Percentiles rank a stretch among this genome's conserved stretches.
Evolutionary conservation across 495 filamentous ascomycete species (phyloP).

Genomic region (Lophiotrema nucula): DNA sequence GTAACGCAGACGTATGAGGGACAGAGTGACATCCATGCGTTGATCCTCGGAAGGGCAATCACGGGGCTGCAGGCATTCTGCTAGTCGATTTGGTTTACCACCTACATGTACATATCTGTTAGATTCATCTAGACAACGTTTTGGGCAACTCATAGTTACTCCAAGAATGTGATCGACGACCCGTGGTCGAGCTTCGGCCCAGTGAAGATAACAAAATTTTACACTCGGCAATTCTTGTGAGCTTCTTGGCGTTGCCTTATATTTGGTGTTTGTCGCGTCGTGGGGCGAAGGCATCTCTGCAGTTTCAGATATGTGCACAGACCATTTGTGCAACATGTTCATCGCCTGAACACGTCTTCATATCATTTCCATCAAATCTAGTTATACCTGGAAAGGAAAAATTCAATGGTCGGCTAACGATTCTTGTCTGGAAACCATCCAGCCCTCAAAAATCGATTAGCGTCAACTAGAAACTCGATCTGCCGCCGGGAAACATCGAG

Average conservation of each 20-base stretch:
- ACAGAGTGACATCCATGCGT: conserved; percentile 87
- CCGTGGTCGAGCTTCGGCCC: too few species aligned
- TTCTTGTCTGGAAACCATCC: background rate
- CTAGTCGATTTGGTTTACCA: too few species aligned
- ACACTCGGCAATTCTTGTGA: too few species aligned
- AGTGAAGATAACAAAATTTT: too few species aligned
- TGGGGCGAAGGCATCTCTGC: background rate
- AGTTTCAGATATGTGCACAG: background rate
- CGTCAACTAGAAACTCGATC: background rate
- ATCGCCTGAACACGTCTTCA: background rate
- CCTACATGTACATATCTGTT: too few species aligned
- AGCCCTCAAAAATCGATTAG: background rate
- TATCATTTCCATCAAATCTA: background rate
- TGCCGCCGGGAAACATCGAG: background rate
- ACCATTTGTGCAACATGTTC: background rate
- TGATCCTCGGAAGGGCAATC: conserved; percentile 70
- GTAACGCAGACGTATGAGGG: conserved; percentile 98
- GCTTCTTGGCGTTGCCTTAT: too few species aligned
- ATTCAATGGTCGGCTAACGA: background rate
- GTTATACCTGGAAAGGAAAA: background rate
- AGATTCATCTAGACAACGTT: too few species aligned
- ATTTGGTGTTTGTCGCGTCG: too few species aligned
- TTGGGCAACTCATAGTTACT: too few species aligned
- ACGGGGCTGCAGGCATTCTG: conserved; percentile 70
- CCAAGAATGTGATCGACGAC: too few species aligned